These are phyloP conservation scores for Coemansia javaensis DNA, from an alignment of 192 early-diverging fungal genomes.

Conservation along the genomic window DNA sequence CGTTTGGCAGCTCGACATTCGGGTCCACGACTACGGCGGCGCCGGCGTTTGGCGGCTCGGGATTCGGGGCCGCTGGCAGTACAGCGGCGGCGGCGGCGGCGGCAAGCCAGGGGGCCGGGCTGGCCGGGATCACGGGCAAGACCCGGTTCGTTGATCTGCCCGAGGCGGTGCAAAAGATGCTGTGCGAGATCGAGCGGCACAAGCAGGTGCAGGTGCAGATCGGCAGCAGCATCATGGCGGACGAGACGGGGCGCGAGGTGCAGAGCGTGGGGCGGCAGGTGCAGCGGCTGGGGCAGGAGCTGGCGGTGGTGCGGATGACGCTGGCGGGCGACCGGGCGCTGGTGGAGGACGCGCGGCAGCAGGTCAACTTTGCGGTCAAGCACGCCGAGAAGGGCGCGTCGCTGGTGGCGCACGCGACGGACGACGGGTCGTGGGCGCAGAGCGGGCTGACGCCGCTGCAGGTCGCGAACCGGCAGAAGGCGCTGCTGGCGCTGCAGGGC, in stretches of 20 bases:
- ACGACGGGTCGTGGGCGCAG: slow-evolving; percentile 35
- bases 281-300: slow-evolving; percentile 22
- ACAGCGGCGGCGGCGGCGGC: background rate
- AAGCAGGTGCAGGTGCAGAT: slow-evolving; percentile 46
- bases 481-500: slow-evolving; percentile 16
- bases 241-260: slow-evolving; percentile 28
- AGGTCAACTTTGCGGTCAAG: slow-evolving; percentile 33
- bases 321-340: slow-evolving; percentile 18
- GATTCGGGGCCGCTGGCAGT: too few species aligned
- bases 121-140: slow-evolving; percentile 23
- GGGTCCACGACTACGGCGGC: too few species aligned
- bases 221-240: slow-evolving; percentile 26
- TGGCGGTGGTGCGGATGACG: slow-evolving; percentile 34
- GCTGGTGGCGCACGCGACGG: slow-evolving; percentile 31
- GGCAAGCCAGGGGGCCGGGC: background rate
- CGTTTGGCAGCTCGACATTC: too few species aligned
- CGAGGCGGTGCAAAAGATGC: slow-evolving; percentile 14
- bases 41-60: too few species aligned
- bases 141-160: slow-evolving; percentile 41
- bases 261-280: slow-evolving; percentile 3
- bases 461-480: slow-evolving; percentile 27
- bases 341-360: slow-evolving; percentile 24
- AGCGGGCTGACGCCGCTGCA: slow-evolving; percentile 33
- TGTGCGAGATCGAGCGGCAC: slow-evolving; percentile 27
- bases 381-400: slow-evolving; percentile 38